Evolutionary conservation across 139 green algal species (phyloP), one percentile per base, ranked within the genome.

Genomic region (Limnomonas spitsbergensis): DNA sequence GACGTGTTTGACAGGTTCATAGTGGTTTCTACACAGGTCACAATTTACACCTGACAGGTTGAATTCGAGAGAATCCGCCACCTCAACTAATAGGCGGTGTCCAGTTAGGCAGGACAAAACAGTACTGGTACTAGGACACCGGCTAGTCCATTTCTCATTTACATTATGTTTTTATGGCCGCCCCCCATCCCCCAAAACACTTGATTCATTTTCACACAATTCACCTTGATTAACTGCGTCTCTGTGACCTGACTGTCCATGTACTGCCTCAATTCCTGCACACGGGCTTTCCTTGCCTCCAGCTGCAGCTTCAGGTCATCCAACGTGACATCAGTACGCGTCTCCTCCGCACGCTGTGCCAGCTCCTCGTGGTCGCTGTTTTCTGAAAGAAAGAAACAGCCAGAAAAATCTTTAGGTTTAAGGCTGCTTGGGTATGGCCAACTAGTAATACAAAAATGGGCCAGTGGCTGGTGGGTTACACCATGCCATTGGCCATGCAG

Each of bases 311-410:
- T 74, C 35, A 74, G 73, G 31, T 78, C 31, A 2, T 67, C 1
- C n/a, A 69, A 2, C 47, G 40, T 27, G 31, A 29, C 2, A 2
- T 26, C 20, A 14, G 24, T 0, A 1, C 76, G n/a, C 38, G 67
- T 26, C 73, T 38, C 53, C 1, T 53, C 72, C 1, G 90, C 90
- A 32, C 84, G 66, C 20, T 83, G 38, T 37, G 80, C 66, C 38
- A 95, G 82, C 77, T 86, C 77, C 3, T 90, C 69, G 0, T 81
- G 83, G 61, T 95, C 86, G 75, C 88, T 92, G 54, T 94, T 53
- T 3, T 40, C 68, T 74, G 68, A n/a, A 26, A 69, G 26, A 14
- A 69, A 4, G 20, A 69, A 27, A 9, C 42, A 54, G 42, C 42
- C 6, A 9, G 7, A 54, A 9, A 6, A 9, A 54, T 54, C 7